Percentiles rank a stretch among this genome's conserved stretches.
Conservation (phyloP, 371 early-diverging fungal genomes). For the Mucor indicus region DNA sequence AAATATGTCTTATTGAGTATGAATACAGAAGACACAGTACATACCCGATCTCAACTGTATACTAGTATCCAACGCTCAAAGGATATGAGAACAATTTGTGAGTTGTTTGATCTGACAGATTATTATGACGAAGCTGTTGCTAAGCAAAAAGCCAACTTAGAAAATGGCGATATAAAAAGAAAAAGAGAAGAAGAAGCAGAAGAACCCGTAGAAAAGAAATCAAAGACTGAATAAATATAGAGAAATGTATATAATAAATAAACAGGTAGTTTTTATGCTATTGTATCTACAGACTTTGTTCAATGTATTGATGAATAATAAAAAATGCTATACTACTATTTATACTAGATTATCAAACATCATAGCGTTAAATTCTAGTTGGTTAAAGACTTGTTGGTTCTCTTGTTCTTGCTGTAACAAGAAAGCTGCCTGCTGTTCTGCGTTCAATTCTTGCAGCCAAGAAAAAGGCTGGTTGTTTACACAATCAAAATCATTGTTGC, state of each 20-base stretch:
- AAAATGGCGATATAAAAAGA: slow-evolving; percentile 6
- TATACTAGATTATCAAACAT: no score
- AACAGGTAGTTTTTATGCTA: no score
- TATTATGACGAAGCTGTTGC: slow-evolving; percentile 30
- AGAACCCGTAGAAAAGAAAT: slow-evolving; percentile 9
- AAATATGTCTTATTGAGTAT: slow-evolving; percentile 90
- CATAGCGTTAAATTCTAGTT: no score
- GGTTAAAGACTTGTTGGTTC: no score
- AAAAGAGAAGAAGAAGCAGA: slow-evolving; percentile 5
- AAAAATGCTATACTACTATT: no score
- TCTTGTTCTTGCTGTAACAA: no score
- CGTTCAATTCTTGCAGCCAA: no score
- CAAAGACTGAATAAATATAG: slow-evolving; percentile 4
- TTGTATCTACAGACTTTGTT: no score
- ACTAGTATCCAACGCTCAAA: slow-evolving; percentile 48
- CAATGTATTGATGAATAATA: no score
- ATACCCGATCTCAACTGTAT: slow-evolving; percentile 49
- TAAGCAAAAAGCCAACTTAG: slow-evolving; percentile 24
- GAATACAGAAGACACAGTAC: slow-evolving; percentile 56
- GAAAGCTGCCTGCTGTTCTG: no score
- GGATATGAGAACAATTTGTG: slow-evolving; percentile 45
- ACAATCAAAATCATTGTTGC: no score
- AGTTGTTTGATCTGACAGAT: slow-evolving; percentile 38
- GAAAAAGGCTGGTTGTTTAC: no score
- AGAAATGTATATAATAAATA: background rate